These are phyloP conservation scores for Cytospora piceae DNA, from an alignment of 2,329 filamentous ascomycete species.

Conservation along the genomic window DNA sequence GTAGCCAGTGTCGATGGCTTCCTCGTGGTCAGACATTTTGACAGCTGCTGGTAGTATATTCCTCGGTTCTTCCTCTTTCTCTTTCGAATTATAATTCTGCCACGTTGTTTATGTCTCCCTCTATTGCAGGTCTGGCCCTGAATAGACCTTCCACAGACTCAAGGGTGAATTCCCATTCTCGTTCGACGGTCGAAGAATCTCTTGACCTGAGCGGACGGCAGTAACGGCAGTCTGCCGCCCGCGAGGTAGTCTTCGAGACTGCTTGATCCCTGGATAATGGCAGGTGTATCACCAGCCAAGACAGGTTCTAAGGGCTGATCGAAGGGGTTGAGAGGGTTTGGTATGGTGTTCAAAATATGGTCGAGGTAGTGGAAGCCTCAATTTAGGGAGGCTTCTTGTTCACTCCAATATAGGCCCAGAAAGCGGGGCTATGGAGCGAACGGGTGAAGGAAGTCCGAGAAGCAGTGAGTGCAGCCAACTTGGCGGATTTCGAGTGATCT, in stretches of 20 bases:
- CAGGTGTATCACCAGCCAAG: slow-evolving; percentile 16
- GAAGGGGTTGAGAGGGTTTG: background rate
- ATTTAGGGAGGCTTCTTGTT: slow-evolving; percentile 98
- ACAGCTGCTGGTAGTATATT: slow-evolving; percentile 38
- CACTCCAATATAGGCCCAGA: slow-evolving; percentile 95
- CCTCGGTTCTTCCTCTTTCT: background rate
- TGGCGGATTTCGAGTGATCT: slow-evolving; percentile 36
- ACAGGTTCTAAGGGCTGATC: slow-evolving; percentile 8
- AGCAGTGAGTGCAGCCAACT: slow-evolving; percentile 51
- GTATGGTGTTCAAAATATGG: slow-evolving; percentile 3
- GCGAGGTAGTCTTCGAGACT: slow-evolving; percentile 32
- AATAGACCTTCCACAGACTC: slow-evolving; percentile 27
- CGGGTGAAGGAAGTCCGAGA: slow-evolving; percentile 74
- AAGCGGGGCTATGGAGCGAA: slow-evolving; percentile 89
- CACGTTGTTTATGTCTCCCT: slow-evolving; percentile 10
- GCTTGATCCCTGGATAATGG: slow-evolving; percentile 10
- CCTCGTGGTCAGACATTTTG: slow-evolving; percentile 71
- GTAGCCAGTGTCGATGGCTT: slow-evolving; percentile 65
- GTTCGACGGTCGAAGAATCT: slow-evolving; percentile 16
- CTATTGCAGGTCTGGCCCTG: slow-evolving; percentile 15
- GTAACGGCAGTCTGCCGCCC: slow-evolving; percentile 41
- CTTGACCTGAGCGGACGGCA: slow-evolving; percentile 39
- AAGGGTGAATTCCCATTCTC: slow-evolving; percentile 30
- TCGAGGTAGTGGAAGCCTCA: slow-evolving; percentile 36
- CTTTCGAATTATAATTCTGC: slow-evolving; percentile 6